Evolutionary conservation across 192 early-diverging fungal species (phyloP).

Genomic region (Backusella tarrabulga): DNA sequence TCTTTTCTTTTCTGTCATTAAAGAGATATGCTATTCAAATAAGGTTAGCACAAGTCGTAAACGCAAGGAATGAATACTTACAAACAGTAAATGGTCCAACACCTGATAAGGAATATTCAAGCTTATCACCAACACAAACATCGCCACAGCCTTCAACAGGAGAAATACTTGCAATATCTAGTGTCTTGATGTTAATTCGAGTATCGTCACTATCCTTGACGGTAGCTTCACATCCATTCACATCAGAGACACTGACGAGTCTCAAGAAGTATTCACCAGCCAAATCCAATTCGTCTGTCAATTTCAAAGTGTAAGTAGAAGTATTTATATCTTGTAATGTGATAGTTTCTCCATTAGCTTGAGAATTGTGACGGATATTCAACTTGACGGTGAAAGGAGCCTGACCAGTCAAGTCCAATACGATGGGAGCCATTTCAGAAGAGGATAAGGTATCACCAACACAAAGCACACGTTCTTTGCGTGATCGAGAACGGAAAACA

Average conservation of each 20-base stretch:
- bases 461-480: conserved; percentile 25
- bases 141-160: conserved; percentile 19
- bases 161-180: conserved; percentile 35
- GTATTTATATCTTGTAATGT: conserved; percentile 29
- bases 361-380: conserved; percentile 24
- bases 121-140: conserved; percentile 44
- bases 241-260: conserved; percentile 35
- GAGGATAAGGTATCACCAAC: conserved; percentile 32
- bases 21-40: conserved; percentile 32
- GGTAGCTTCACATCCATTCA: conserved; percentile 29
- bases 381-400: conserved; percentile 38
- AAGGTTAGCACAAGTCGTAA: background rate
- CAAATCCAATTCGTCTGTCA: conserved; percentile 18
- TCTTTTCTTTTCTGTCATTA: conserved; percentile 23
- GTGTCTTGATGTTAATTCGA: conserved; percentile 13
- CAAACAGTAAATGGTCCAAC: conserved; percentile 32
- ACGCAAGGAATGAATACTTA: conserved; percentile 16
- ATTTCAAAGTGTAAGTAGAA: conserved; percentile 17
- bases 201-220: conserved; percentile 12
- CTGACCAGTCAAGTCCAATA: conserved; percentile 29
- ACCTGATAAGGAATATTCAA: conserved; percentile 33
- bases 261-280: conserved; percentile 37
- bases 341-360: conserved; percentile 12
- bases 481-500: conserved; percentile 15
- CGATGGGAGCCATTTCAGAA: conserved; percentile 22